A percentile compares a stretch with the other conserved stretches of the same genome.
Evolutionary conservation across 2,329 filamentous ascomycete species (phyloP).

Genomic region (Aspergillus sojae): DNA sequence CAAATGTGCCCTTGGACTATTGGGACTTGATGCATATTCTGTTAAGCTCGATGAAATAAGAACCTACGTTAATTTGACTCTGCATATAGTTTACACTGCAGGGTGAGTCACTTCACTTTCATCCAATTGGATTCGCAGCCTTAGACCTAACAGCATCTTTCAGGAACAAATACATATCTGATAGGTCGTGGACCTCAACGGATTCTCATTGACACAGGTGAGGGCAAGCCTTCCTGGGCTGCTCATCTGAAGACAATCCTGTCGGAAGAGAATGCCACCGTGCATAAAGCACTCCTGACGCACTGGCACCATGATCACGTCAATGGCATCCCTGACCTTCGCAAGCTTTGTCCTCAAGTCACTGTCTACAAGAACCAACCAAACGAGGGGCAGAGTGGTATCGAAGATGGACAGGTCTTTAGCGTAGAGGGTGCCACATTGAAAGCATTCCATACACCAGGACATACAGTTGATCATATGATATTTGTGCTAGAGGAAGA

Average conservation of each 20-base stretch:
- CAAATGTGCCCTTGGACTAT: not conserved
- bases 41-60: not conserved
- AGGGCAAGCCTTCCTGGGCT: conserved; percentile 77
- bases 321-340: conserved; percentile 72
- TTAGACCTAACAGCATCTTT: not conserved
- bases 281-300: conserved; percentile 75
- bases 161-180: conserved; percentile 91
- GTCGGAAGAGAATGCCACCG: conserved; percentile 65
- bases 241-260: conserved; percentile 66
- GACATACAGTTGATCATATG: conserved; percentile 84
- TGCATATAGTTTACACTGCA: conserved; percentile 59
- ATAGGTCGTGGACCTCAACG: conserved; percentile 73
- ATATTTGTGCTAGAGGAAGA: conserved; percentile 75
- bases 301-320: conserved; percentile 93
- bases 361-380: conserved; percentile 70
- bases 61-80: not conserved
- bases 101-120: conserved; percentile 38
- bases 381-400: conserved; percentile 52
- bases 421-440: conserved; percentile 61
- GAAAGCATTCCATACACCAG: conserved; percentile 67
- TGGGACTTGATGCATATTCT: not conserved
- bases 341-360: conserved; percentile 63
- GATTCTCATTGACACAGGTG: conserved; percentile 86
- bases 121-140: not conserved
- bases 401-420: conserved; percentile 59